phyloP scores from a whole-genome alignment of 2,329 filamentous ascomycete genomes.

The Aureobasidium sp. region DNA sequence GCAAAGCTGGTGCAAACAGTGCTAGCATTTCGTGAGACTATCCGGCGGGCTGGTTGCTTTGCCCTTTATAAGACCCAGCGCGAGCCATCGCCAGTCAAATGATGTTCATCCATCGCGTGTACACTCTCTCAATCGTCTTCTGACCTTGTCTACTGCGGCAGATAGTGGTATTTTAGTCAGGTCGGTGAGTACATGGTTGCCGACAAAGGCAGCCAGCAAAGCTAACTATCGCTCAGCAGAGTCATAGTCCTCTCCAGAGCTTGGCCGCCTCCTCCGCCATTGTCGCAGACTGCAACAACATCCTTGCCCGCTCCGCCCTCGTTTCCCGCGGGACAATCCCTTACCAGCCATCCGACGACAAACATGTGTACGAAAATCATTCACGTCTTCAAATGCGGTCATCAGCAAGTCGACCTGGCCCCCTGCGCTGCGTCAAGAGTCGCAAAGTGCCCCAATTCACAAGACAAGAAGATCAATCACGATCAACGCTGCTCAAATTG shows the following conservation, averaged over 20 bases:
- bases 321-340: neutral
- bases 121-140: neutral
- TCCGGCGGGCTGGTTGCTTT: slow-evolving; percentile 5
- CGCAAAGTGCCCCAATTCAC: slow-evolving; percentile 31
- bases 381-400: slow-evolving; percentile 40
- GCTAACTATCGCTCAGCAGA: neutral
- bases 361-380: slow-evolving; percentile 39
- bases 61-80: slow-evolving; percentile 8
- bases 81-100: slow-evolving; percentile 5
- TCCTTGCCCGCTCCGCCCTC: neutral
- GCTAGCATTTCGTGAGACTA: slow-evolving; percentile 12
- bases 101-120: slow-evolving; percentile 4
- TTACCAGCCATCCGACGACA: neutral
- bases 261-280: neutral
- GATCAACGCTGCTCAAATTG: slow-evolving; percentile 39
- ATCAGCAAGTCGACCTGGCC: slow-evolving; percentile 34
- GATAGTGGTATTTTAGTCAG: slow-evolving; percentile 2
- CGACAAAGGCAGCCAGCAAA: neutral
- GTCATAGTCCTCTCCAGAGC: neutral
- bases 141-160: neutral
- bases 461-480: slow-evolving; percentile 37
- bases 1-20: slow-evolving; percentile 13
- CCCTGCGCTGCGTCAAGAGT: slow-evolving; percentile 38
- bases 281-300: slow-evolving; percentile 5
- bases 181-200: slow-evolving; percentile 1